These are phyloP conservation scores for sorghum (Sorghum bicolor) DNA, from an alignment of 176 grass and related monocot genomes.

Conservation along the genomic window Sorghum_bicolor_NCBIv3 NC_012879.2:7164001-7164500, in stretches of 20 bases:
- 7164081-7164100: slow-evolving; percentile 72
- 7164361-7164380: background rate
- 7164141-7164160: background rate
- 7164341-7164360: background rate
- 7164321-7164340: background rate
- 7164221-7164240: background rate
- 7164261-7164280: background rate
- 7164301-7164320: slow-evolving; percentile 4
- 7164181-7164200: background rate
- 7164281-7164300: background rate
- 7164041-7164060: slow-evolving; percentile 49
- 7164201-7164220: slow-evolving; percentile 1
- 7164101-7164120: slow-evolving; percentile 78
- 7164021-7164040: background rate
- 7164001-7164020: background rate
- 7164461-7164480: background rate
- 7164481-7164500: background rate
- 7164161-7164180: background rate
- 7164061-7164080: slow-evolving; percentile 98
- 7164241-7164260: background rate
- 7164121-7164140: slow-evolving; percentile 60
- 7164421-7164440: background rate
- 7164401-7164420: background rate
- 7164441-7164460: background rate
- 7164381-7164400: background rate